phyloP scores from a whole-genome alignment of 129 eudicot species.

The Daucus carota region DH1_v3.0 NC_030383.2:60176001-60176500 shows the following conservation, averaged over 20 bases:
- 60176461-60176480: too few species aligned
- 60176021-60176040: neutral
- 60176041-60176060: neutral
- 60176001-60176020: slow-evolving; percentile 1
- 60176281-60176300: neutral
- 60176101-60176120: neutral
- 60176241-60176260: neutral
- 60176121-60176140: neutral
- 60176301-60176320: neutral
- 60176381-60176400: neutral
- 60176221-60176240: neutral
- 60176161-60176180: neutral
- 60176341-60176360: neutral
- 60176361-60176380: neutral
- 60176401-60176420: neutral
- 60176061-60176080: slow-evolving; percentile 6
- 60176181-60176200: neutral
- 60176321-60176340: neutral
- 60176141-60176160: neutral
- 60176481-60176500: too few species aligned
- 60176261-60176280: neutral
- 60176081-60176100: too few species aligned
- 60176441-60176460: neutral
- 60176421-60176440: neutral
- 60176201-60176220: neutral